phyloP scores from a whole-genome alignment of 2,329 filamentous ascomycete genomes.

The Anisogramma anomala region DNA sequence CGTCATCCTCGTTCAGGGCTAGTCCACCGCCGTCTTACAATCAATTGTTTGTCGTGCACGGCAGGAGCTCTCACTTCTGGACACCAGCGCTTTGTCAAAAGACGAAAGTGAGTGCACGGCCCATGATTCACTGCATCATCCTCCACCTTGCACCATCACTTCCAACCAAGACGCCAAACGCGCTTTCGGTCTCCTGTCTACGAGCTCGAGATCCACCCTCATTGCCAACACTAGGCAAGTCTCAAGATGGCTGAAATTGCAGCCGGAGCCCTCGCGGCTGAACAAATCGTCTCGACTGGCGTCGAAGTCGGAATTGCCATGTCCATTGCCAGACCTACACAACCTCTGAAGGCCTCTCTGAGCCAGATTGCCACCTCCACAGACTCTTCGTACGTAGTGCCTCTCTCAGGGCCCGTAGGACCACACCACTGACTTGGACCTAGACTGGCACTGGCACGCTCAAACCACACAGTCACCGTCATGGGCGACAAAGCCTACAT shows the following conservation, averaged over 20 bases:
- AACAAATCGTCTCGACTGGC: slow-evolving; percentile 30
- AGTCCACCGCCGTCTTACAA: too few species aligned
- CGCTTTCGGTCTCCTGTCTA: too few species aligned
- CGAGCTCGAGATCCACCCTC: too few species aligned
- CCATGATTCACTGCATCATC: too few species aligned
- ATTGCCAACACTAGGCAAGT: neutral
- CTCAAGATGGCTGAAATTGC: slow-evolving; percentile 27
- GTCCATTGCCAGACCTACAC: slow-evolving; percentile 38
- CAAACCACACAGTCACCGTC: slow-evolving; percentile 39
- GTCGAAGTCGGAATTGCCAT: slow-evolving; percentile 30
- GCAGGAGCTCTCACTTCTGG: too few species aligned
- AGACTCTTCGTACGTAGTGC: slow-evolving; percentile 20
- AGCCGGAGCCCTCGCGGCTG: slow-evolving; percentile 27
- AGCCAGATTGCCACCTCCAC: slow-evolving; percentile 31
- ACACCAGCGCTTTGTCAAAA: too few species aligned
- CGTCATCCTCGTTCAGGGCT: too few species aligned
- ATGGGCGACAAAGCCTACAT: slow-evolving; percentile 43
- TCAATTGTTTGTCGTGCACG: too few species aligned
- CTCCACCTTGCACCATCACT: too few species aligned
- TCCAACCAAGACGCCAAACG: too few species aligned
- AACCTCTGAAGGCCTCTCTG: slow-evolving; percentile 39
- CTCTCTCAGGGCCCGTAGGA: too few species aligned
- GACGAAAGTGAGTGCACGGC: too few species aligned
- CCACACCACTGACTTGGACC: neutral
- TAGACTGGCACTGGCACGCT: slow-evolving; percentile 31